Percentiles rank a stretch among this genome's conserved stretches.
Evolutionary conservation across 2,329 filamentous ascomycete genomes (phyloP).

Genomic region (Monilinia polystroma): DNA sequence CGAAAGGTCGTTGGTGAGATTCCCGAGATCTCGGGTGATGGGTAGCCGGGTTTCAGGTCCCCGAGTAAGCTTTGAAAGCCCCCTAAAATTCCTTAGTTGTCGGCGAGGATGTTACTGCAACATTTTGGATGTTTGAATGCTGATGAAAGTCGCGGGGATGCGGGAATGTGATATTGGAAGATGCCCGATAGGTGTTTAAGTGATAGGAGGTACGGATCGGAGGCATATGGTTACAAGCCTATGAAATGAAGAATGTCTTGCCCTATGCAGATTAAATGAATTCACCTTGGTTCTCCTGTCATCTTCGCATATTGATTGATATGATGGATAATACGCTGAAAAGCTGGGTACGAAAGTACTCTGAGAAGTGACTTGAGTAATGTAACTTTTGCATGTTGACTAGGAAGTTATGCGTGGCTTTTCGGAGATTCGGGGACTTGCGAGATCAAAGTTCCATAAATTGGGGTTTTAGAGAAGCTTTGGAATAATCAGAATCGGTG

Average conservation of each 20-base stretch:
- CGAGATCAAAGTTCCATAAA: slow-evolving; percentile 2
- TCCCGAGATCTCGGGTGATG: slow-evolving; percentile 24
- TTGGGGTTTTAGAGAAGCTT: slow-evolving; percentile 8
- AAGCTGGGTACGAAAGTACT: slow-evolving; percentile 5
- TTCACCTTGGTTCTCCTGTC: slow-evolving; percentile 5
- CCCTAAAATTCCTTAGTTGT: slow-evolving; percentile 1
- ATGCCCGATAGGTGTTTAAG: slow-evolving; percentile 12
- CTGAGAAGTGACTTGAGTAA: slow-evolving; percentile 7
- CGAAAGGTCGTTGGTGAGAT: slow-evolving; percentile 16
- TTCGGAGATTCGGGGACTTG: slow-evolving; percentile 23
- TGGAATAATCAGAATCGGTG: slow-evolving; percentile 17
- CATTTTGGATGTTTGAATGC: background rate
- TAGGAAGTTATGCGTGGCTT: slow-evolving; percentile 19
- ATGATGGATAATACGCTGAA: background rate
- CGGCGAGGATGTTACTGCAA: slow-evolving; percentile 22
- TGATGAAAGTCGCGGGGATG: slow-evolving; percentile 1
- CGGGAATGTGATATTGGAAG: slow-evolving; percentile 5
- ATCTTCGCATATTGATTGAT: slow-evolving; percentile 3
- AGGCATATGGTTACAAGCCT: slow-evolving; percentile 14
- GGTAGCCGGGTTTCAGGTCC: slow-evolving; percentile 22
- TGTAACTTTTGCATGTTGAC: slow-evolving; percentile 10
- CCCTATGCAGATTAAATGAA: slow-evolving; percentile 22
- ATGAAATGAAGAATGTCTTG: slow-evolving; percentile 12
- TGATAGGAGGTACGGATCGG: slow-evolving; percentile 11
- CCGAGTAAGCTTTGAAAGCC: slow-evolving; percentile 16